phyloP scores from a whole-genome alignment of 306 rosid species.

The Alnus rubra region DNA sequence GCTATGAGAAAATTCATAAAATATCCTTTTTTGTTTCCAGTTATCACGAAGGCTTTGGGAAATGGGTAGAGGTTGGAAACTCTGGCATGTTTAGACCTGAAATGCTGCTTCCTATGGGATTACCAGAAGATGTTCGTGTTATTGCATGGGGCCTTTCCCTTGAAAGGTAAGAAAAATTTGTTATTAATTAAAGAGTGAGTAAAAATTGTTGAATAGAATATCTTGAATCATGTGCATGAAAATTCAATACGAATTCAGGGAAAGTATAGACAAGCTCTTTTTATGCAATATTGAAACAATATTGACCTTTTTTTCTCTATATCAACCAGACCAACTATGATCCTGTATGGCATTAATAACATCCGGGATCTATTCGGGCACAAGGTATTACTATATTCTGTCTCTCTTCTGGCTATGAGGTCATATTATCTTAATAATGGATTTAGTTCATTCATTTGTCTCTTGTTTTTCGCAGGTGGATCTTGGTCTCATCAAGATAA shows the following conservation, averaged over 20 bases:
- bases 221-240: background rate
- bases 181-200: background rate
- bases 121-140: conserved; percentile 93
- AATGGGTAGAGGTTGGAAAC: conserved; percentile 94
- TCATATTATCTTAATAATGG: conserved; percentile 11
- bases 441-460: background rate
- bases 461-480: conserved; percentile 59
- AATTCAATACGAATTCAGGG: background rate
- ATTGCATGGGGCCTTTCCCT: conserved; percentile 98
- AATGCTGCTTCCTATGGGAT: conserved; percentile 97
- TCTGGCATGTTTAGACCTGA: conserved; percentile 99
- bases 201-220: background rate
- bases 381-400: conserved; percentile 51
- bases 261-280: background rate
- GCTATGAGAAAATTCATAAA: background rate
- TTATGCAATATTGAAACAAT: conserved; percentile 6
- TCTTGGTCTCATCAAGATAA: conserved; percentile 85
- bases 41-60: conserved; percentile 86
- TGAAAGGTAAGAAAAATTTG: conserved; percentile 61
- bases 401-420: background rate
- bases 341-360: conserved; percentile 79
- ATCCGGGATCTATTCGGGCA: conserved; percentile 92
- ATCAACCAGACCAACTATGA: conserved; percentile 90
- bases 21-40: conserved; percentile 38
- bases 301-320: conserved; percentile 8